Conservation (phyloP, 1,284 basidiomycete genomes). For the Naganishia liquefaciens region DNA sequence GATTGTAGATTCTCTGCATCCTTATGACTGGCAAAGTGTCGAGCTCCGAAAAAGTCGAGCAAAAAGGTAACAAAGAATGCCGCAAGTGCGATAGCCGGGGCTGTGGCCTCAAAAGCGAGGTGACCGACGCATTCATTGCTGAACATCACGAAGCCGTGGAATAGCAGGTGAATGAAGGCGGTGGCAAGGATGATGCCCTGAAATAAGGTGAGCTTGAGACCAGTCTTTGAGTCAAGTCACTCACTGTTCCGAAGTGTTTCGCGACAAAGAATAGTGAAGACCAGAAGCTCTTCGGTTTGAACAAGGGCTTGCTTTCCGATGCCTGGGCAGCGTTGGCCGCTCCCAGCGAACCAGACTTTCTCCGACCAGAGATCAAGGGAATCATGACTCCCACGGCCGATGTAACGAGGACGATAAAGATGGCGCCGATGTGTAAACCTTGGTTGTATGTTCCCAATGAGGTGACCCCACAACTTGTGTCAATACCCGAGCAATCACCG, state of each 20-base stretch:
- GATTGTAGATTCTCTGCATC: slow-evolving; percentile 18
- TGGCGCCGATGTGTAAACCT: slow-evolving; percentile 53
- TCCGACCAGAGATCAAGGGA: slow-evolving; percentile 44
- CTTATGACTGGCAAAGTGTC: slow-evolving; percentile 30
- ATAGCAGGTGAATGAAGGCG: slow-evolving; percentile 56
- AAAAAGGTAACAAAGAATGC: slow-evolving; percentile 45
- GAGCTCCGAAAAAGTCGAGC: slow-evolving; percentile 50
- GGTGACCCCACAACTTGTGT: slow-evolving; percentile 45
- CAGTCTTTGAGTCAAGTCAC: slow-evolving; percentile 19
- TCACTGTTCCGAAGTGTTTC: slow-evolving; percentile 46
- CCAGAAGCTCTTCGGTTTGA: slow-evolving; percentile 38
- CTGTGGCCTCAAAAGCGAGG: slow-evolving; percentile 53
- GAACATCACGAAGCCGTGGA: slow-evolving; percentile 54
- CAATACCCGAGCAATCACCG: slow-evolving; percentile 52
- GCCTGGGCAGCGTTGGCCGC: slow-evolving; percentile 1
- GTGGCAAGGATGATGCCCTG: slow-evolving; percentile 55
- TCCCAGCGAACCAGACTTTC: slow-evolving; percentile 29
- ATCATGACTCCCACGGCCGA: slow-evolving; percentile 51
- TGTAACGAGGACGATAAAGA: slow-evolving; percentile 54
- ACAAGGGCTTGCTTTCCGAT: slow-evolving; percentile 33
- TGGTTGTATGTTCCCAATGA: slow-evolving; percentile 50
- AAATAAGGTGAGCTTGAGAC: slow-evolving; percentile 31
- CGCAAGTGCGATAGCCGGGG: slow-evolving; percentile 53
- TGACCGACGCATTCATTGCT: slow-evolving; percentile 54
- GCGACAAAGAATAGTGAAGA: slow-evolving; percentile 50